Percentiles rank a stretch among this genome's conserved stretches.
These are phyloP conservation scores for Kernera saxatilis DNA, from an alignment of 345 rosid genomes.

Conservation along the genomic window DNA sequence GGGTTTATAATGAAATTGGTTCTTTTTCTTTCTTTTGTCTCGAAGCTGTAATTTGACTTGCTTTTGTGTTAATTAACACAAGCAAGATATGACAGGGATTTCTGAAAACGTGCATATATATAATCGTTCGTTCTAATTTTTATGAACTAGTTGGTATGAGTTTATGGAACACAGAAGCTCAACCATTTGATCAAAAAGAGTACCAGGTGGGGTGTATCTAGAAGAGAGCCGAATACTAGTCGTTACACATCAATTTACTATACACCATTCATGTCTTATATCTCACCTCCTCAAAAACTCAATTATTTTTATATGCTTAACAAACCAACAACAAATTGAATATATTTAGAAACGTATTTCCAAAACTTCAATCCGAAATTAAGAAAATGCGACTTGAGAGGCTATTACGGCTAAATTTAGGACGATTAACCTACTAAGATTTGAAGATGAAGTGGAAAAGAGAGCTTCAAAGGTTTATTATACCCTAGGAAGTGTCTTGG, in stretches of 20 bases:
- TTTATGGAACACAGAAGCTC: background rate
- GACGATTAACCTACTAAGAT: background rate
- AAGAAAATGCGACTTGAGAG: background rate
- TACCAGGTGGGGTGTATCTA: too few species aligned
- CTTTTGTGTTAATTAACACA: too few species aligned
- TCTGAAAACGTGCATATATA: too few species aligned
- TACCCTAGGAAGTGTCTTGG: constrained; percentile 11
- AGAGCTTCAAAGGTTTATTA: constrained; percentile 12
- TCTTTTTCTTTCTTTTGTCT: background rate
- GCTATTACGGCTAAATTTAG: background rate
- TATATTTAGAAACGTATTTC: background rate
- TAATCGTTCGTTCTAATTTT: too few species aligned
- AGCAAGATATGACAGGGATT: too few species aligned
- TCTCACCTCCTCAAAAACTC: background rate
- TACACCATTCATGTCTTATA: background rate
- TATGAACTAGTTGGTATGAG: background rate
- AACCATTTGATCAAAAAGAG: background rate
- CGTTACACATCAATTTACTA: background rate
- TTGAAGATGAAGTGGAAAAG: constrained; percentile 9
- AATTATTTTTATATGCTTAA: background rate
- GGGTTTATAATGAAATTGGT: background rate
- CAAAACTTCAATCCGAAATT: constrained; percentile 1
- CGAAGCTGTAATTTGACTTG: background rate
- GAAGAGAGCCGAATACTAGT: background rate
- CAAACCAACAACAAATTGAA: constrained; percentile 12